Conservation (phyloP, 768 basidiomycete genomes). For the Boletus rubroflammeus region DNA sequence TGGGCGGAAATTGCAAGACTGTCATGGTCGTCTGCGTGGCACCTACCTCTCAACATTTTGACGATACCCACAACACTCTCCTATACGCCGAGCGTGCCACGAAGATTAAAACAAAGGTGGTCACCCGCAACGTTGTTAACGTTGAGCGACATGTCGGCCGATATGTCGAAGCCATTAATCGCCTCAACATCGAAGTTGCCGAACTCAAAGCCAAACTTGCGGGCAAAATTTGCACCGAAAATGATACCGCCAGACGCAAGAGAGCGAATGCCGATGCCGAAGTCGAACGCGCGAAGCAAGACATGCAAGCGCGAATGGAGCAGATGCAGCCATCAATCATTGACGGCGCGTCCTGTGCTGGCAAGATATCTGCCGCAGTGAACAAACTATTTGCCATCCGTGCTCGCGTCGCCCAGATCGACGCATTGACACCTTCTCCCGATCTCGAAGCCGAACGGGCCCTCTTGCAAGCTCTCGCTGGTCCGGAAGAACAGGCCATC, state of each 20-base stretch:
- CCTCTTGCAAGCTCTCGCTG: conserved; percentile 62
- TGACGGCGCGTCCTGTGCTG: conserved; percentile 73
- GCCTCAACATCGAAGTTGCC: conserved; percentile 78
- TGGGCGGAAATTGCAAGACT: conserved; percentile 98
- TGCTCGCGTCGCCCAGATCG: conserved; percentile 56
- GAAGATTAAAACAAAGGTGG: conserved; percentile 96
- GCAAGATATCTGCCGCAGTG: conserved; percentile 67
- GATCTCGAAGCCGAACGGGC: conserved; percentile 73
- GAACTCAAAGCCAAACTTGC: conserved; percentile 84
- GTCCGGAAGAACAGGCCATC: conserved; percentile 66
- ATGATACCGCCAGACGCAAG: conserved; percentile 61
- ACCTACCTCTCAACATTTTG: conserved; percentile 92
- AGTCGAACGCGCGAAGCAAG: conserved; percentile 67
- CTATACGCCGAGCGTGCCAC: conserved; percentile 97
- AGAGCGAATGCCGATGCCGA: conserved; percentile 68
- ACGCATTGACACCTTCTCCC: conserved; percentile 43
- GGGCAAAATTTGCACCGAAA: conserved; percentile 62
- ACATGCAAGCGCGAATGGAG: conserved; percentile 67
- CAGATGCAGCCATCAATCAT: conserved; percentile 67
- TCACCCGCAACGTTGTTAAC: conserved; percentile 92
- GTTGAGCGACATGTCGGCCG: conserved; percentile 93
- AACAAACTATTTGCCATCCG: conserved; percentile 63
- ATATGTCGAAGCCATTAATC: conserved; percentile 92
- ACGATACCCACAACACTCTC: conserved; percentile 98
- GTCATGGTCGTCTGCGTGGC: conserved; percentile 99